Evolutionary conservation across 1,139 yeast species (phyloP), one percentile per base, ranked within the genome.

Genomic region (Hyphopichia burtonii): DNA sequence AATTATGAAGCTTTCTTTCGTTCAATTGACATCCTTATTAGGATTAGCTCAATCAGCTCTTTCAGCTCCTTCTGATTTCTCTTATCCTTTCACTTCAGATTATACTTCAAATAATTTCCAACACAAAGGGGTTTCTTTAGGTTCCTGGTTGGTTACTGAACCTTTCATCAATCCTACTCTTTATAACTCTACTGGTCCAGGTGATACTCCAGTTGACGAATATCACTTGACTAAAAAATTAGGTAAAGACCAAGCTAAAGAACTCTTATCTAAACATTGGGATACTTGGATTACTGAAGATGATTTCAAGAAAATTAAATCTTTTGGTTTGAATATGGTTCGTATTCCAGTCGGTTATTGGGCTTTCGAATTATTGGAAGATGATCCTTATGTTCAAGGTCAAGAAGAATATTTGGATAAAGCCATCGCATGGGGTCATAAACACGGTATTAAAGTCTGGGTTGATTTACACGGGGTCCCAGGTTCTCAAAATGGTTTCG

Each of bases 401-500:
- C 65, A 58, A 44, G 61, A 58, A 38, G 17, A 40, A 9, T 61
- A 58, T 40, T 48, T 61, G 34, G 64, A 59, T 39, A 39, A 41
- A 23, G 65, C 64, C 2, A 48, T 61, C 31, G 52, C 41, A 27
- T 60, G 65, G 65, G 55, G 59, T n/a, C 30, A 37, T 3, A 49
- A 48, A 23, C 40, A 56, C 41, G 51, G 45, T 7, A 43, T 60
- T 22, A 46, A 50, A 38, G 58, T 57, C 3, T 58, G 53, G 44
- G 45, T 60, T 25, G 64, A 58, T 44, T 41, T 61, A 19, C 65
- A 61, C 43, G 64, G 65, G 3, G 51, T 57, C 52, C 65, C 65
- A 1, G 64, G 63, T 11, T 58, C 63, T 14, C 65, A 60, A 42
- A 60, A 60, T 45, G 65, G 65, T 17, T 61, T 61, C 43, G 66